These are phyloP conservation scores for Schoenoplectus tabernaemontani DNA, from an alignment of 202 grass and related monocot genomes.

Conservation along the genomic window DNA sequence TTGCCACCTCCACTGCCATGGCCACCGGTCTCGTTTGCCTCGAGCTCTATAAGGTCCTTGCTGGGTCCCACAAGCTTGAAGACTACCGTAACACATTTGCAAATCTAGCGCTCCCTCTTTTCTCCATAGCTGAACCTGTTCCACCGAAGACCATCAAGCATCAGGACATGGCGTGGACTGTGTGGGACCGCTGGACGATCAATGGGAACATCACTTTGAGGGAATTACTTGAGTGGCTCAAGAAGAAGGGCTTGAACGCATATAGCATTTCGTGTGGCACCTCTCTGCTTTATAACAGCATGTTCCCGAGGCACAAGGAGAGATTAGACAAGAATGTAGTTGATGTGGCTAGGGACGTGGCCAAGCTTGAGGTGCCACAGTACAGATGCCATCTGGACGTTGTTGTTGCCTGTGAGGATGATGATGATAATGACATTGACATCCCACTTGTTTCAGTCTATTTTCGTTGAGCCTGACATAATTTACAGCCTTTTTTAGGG, in stretches of 20 bases:
- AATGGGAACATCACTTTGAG: conserved; percentile 53
- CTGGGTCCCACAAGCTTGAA: conserved; percentile 46
- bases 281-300: conserved; percentile 61
- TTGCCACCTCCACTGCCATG: conserved; percentile 73
- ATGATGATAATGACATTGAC: conserved; percentile 39
- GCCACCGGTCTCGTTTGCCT: conserved; percentile 78
- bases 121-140: conserved; percentile 53
- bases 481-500: background rate
- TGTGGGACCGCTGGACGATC: conserved; percentile 69
- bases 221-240: conserved; percentile 56
- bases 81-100: conserved; percentile 71
- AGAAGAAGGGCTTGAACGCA: conserved; percentile 49
- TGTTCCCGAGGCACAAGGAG: conserved; percentile 55
- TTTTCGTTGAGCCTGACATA: conserved; percentile 24
- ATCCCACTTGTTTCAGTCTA: conserved; percentile 67
- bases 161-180: conserved; percentile 48
- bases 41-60: conserved; percentile 84
- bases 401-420: conserved; percentile 59
- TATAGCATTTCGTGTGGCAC: conserved; percentile 62
- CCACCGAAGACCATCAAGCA: conserved; percentile 50
- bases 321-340: conserved; percentile 50
- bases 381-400: conserved; percentile 62
- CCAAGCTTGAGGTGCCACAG: conserved; percentile 38
- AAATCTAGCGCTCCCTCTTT: conserved; percentile 59
- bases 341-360: conserved; percentile 49